phyloP scores from a whole-genome alignment of 2,329 filamentous ascomycete species.

The Tolypocladium tropicale region DNA sequence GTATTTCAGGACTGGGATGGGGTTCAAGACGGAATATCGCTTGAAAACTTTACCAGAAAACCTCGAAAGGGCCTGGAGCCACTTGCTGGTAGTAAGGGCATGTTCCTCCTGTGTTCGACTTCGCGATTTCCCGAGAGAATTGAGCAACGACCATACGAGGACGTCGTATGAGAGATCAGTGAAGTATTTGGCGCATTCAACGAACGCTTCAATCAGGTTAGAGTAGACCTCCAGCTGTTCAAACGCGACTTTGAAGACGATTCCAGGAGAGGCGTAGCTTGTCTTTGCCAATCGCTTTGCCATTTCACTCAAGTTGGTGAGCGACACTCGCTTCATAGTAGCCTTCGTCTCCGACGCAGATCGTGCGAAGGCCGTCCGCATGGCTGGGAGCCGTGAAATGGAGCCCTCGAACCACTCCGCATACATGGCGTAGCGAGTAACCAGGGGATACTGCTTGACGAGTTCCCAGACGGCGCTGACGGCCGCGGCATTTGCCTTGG shows the following conservation, averaged over 20 bases:
- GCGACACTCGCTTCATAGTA: slow-evolving; percentile 80
- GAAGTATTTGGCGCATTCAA: slow-evolving; percentile 91
- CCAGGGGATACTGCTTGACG: slow-evolving; percentile 65
- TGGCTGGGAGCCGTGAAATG: slow-evolving; percentile 65
- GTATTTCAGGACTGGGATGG: slow-evolving; percentile 79
- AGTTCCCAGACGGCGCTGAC: slow-evolving; percentile 83
- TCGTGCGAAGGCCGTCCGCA: slow-evolving; percentile 67
- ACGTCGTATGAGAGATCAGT: slow-evolving; percentile 89
- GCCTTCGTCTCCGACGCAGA: slow-evolving; percentile 72
- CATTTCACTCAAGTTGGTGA: slow-evolving; percentile 78
- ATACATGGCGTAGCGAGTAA: slow-evolving; percentile 78
- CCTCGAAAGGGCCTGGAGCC: slow-evolving; percentile 81
- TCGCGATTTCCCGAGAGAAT: slow-evolving; percentile 52
- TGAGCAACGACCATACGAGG: slow-evolving; percentile 84
- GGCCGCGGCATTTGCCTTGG: slow-evolving; percentile 70
- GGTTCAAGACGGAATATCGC: slow-evolving; percentile 74
- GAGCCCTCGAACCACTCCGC: slow-evolving; percentile 83
- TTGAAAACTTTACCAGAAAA: slow-evolving; percentile 88
- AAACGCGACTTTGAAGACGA: slow-evolving; percentile 83
- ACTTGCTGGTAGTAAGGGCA: slow-evolving; percentile 70
- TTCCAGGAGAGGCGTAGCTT: slow-evolving; percentile 80
- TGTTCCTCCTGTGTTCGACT: slow-evolving; percentile 54
- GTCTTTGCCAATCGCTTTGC: slow-evolving; percentile 83
- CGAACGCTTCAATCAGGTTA: slow-evolving; percentile 89
- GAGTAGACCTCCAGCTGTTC: slow-evolving; percentile 88